Evolutionary conservation across 768 basidiomycete species (phyloP).

Genomic region (Pleurotus sapidus): DNA sequence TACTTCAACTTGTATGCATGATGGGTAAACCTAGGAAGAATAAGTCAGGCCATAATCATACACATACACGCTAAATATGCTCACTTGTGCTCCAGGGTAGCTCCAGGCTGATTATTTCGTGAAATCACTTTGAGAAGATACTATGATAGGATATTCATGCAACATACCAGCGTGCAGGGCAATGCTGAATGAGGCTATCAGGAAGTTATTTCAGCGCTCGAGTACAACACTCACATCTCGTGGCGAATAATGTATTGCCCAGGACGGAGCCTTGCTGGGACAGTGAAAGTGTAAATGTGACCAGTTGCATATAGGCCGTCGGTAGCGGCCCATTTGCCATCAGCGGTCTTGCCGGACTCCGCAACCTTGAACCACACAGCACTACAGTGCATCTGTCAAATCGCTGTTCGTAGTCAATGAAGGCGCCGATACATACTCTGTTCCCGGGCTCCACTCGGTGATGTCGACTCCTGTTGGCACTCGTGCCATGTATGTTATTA

Average conservation of each 20-base stretch:
- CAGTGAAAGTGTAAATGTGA: slow-evolving; percentile 42
- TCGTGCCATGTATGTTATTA: slow-evolving; percentile 45
- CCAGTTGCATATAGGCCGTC: slow-evolving; percentile 33
- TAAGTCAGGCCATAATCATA: neutral
- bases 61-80: neutral
- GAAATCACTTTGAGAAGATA: neutral
- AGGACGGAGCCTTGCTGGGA: slow-evolving; percentile 40
- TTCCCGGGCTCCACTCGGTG: slow-evolving; percentile 40
- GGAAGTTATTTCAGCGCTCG: neutral
- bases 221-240: slow-evolving; percentile 32
- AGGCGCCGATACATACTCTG: slow-evolving; percentile 21
- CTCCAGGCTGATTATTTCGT: slow-evolving; percentile 23
- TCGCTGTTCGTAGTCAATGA: too few species aligned
- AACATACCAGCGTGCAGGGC: slow-evolving; percentile 33
- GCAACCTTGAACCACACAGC: slow-evolving; percentile 52
- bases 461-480: slow-evolving; percentile 35
- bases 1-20: slow-evolving; percentile 44
- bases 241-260: slow-evolving; percentile 49
- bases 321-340: slow-evolving; percentile 43
- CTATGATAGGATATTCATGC: neutral
- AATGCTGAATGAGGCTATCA: slow-evolving; percentile 19
- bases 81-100: slow-evolving; percentile 34
- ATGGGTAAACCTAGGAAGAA: slow-evolving; percentile 34
- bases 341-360: slow-evolving; percentile 37
- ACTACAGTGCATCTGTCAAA: slow-evolving; percentile 15